Base-by-base conservation (phyloP, 345 rosid species). In the Fremontodendron californicum region DNA sequence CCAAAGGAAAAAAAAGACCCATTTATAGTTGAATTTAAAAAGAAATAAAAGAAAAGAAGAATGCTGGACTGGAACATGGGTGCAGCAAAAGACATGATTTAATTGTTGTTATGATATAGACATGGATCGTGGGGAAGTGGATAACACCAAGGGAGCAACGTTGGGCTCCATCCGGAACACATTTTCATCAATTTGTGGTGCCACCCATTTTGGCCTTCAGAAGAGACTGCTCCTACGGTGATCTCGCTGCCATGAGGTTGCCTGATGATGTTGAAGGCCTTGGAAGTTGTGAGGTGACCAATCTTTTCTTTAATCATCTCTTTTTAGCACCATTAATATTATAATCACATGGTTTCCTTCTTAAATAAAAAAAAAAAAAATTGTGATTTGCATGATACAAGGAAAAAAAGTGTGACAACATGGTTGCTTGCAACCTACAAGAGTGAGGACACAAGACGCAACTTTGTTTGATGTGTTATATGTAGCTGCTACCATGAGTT, bases 41-140 rank as follows among this genome's bases (percentile, higher is more conserved):
- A 45, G 16, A 12, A 45, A 2, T 45, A 8, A 21, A 55, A 21
- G 12, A 57, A 57, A 9, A 23, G 27, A 18, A 16, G 6, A 6
- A 9, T 5, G 43, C 35, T 1, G 3, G 3, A 3, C 49, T 5
- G 19, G n/a, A 48, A 48, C 52, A 48, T 48, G 9, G 5, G 10
- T 1, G 5, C 2, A 19, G 57, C 12, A 21, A 52, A 54, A 21
- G 29, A 57, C 15, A 10, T 55, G 40, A 37, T 31, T 46, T 4
- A 33, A 16, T 33, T 57, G 43, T 51, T 5, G 18, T 48, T 43
- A 21, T 6, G 43, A 48, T 29, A 37, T 74, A 96, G 99, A 89
- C 98, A 43, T 96, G 99, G 99, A 91, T 96, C 31, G 99, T 96
- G 23, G 99, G 99, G 8, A 96, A 96, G 81, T 91, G 99, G 98